Evolutionary conservation across 2,329 filamentous ascomycete genomes (phyloP), one percentile per base, ranked within the genome.

Genomic region (Xylariomycetidae sp.): DNA sequence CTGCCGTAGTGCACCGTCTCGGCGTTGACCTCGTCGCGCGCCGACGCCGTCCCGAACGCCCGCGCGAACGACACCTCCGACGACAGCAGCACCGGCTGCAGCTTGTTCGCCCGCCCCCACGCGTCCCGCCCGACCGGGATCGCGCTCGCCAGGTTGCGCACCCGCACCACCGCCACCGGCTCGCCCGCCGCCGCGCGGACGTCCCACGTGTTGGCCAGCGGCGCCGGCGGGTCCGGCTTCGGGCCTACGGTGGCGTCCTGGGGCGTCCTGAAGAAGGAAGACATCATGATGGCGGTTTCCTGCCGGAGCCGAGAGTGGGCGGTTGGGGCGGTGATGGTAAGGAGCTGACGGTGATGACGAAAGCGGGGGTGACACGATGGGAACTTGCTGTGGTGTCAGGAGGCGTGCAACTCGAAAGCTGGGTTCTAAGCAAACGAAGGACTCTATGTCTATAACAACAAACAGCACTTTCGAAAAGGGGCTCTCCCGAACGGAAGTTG

Each of bases 1-100:
- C 64, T 68, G 2, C 84, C 83, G 50, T 89, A 89, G 60, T 89
- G 81, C 16, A 87, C 75, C 2, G 84, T 88, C 52, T 82, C 82
- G n/a, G 59, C 57, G 28, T 76, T 71, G 20, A 89, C 70, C 7
- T 61, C 61, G 59, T 89, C 84, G 4, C 58, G 57, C 2, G 65
- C 49, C 0, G 78, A 76, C 1, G 80, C 74, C 0, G 69, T 64
- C 29, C 61, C 62, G 50, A 87, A 86, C 0, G 68, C 56, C 6
- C 60, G 51, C 10, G 59, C 55, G 39, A 87, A 68, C 3, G 65
- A 68, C 4, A 86, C 65, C 14, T 70, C 67, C 20, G 76, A 70
- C 4, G 77, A 79, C 7, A 87, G 48, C 6, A 74, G 51, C 8
- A 76, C 63, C 6, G 82, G 81, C 57, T 87, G 83, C 9, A 64